phyloP scores from a whole-genome alignment of 2,329 filamentous ascomycete genomes.

The Hymenoscyphus fraxineus region DNA sequence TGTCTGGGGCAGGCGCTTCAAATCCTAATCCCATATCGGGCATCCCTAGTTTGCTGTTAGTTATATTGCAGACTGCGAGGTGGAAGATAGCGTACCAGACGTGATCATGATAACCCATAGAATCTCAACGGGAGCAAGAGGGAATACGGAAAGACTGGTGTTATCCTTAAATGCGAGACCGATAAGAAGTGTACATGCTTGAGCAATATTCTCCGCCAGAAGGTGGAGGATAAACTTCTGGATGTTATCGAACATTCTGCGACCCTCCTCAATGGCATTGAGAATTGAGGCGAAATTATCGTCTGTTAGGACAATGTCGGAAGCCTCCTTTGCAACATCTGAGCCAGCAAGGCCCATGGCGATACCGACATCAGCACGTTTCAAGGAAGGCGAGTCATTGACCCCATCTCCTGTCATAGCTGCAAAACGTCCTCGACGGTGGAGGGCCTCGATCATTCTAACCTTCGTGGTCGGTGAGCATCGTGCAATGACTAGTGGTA shows the following conservation, averaged over 20 bases:
- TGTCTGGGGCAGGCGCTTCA: constrained; percentile 1
- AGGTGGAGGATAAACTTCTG: constrained; percentile 63
- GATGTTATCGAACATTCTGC: constrained; percentile 72
- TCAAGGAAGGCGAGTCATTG: constrained; percentile 50
- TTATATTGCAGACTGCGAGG: background rate
- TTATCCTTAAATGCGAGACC: constrained; percentile 78
- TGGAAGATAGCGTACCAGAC: constrained; percentile 51
- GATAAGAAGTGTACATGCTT: constrained; percentile 76
- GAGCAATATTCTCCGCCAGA: constrained; percentile 71
- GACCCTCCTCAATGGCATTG: constrained; percentile 66
- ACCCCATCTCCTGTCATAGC: constrained; percentile 48
- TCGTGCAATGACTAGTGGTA: constrained; percentile 50
- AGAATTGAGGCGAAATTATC: constrained; percentile 70
- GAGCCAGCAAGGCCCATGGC: constrained; percentile 58
- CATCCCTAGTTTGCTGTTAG: background rate
- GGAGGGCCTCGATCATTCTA: constrained; percentile 79
- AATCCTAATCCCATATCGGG: constrained; percentile 10
- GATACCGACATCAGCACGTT: constrained; percentile 65
- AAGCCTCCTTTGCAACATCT: constrained; percentile 58
- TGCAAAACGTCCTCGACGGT: constrained; percentile 68
- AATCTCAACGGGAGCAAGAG: constrained; percentile 79
- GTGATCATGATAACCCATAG: constrained; percentile 96
- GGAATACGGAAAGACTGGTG: constrained; percentile 73
- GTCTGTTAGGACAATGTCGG: constrained; percentile 63
- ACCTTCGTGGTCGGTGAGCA: constrained; percentile 67